Evolutionary conservation across 2,329 filamentous ascomycete species (phyloP).

Genomic region (Epichloe gansuensis): DNA sequence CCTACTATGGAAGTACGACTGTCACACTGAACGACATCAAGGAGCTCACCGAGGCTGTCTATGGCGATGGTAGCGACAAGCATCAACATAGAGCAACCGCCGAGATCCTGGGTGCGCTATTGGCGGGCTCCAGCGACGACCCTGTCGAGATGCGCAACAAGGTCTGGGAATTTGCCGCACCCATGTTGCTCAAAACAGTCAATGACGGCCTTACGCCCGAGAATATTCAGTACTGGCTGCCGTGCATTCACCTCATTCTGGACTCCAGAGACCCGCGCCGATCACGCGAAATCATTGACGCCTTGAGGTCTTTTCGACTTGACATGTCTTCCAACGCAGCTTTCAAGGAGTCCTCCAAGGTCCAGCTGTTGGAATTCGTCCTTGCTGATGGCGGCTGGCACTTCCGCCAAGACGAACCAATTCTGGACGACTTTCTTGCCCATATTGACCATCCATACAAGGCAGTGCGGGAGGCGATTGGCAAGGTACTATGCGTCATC

Average conservation of each 20-base stretch:
- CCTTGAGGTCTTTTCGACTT: constrained; percentile 71
- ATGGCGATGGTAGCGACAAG: constrained; percentile 89
- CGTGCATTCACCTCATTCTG: constrained; percentile 79
- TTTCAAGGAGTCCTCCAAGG: constrained; percentile 97
- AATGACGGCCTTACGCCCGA: constrained; percentile 89
- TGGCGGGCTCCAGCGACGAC: constrained; percentile 71
- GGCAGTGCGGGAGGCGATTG: constrained; percentile 89
- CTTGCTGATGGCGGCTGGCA: constrained; percentile 91
- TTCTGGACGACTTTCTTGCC: constrained; percentile 75
- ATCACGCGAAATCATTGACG: constrained; percentile 73
- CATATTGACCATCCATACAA: constrained; percentile 98
- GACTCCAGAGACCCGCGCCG: constrained; percentile 84
- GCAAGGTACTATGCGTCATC: constrained; percentile 74
- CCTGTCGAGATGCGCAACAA: constrained; percentile 59
- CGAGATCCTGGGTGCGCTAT: constrained; percentile 79
- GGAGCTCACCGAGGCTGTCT: constrained; percentile 63
- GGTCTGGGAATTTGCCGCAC: constrained; percentile 84
- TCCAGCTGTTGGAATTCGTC: constrained; percentile 77
- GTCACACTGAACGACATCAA: constrained; percentile 82
- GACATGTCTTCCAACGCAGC: constrained; percentile 94
- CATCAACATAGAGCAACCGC: constrained; percentile 94
- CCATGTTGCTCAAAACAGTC: constrained; percentile 75
- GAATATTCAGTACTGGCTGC: constrained; percentile 89
- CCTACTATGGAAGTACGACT: constrained; percentile 65
- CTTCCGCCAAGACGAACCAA: constrained; percentile 80